Base-by-base conservation (phyloP, 2,329 filamentous ascomycete species). In the Hypoxylon sp. region DNA sequence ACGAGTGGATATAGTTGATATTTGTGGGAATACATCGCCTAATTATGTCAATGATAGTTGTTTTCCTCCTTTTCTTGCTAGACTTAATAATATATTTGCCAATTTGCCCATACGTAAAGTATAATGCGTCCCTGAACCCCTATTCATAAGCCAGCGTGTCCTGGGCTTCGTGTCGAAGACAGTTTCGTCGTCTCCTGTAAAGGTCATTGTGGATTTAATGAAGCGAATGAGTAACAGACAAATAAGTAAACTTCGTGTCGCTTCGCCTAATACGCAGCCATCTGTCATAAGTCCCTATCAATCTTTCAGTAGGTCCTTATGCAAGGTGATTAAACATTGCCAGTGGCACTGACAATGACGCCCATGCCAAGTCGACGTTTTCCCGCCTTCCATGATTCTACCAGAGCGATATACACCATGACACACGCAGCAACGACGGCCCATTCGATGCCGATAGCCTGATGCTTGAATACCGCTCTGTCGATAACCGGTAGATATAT, bases 401-500 rank as follows among this genome's bases (percentile, higher is more conserved):
- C 83, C 7, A 91, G 85, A 0, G 79, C 79, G 53, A 93, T 82
- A 78, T 92, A 93, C 7, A 87, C 76, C 1, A 86, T 78, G 0
- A 90, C 83, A 35, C 83, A 86, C 17, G 87, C 84, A 50, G 86
- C 82, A 0, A 93, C 90, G 1, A 93, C 82, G 1, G 86, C 89
- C 91, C 91, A 93, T 75, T 93, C 91, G 89, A 90, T 92, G 1
- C 82, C 84, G 62, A 93, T 89, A 0, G 86, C 87, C 47, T 84
- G 83, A 76, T 93, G 91, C 79, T 92, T 90, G 80, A 93, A 93
- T 1, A 93, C 90, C 2, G 81, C 79, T 0, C 82, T 83, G 76
- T 92, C 92, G 71, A 93, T 82, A 24, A 86, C 84, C 0, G 91
- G 91, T 39, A 93, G 86, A 75, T 93, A 93, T 24, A 91, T 81